Evolutionary conservation across 2,329 filamentous ascomycete genomes (phyloP).

Genomic region (Ophiostoma pallidulum): DNA sequence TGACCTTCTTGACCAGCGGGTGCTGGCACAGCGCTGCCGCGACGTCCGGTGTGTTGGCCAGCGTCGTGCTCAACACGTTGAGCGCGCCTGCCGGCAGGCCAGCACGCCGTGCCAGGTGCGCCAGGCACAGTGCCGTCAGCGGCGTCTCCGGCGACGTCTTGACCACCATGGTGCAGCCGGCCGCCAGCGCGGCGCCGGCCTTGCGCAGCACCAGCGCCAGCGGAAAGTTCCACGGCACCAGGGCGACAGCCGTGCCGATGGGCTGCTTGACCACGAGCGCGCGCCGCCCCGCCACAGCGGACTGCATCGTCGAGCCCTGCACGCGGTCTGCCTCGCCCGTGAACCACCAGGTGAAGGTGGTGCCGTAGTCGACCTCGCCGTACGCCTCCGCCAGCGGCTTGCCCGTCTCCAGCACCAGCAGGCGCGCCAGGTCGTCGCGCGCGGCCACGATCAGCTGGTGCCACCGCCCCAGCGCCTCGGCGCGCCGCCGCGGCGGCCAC

Average conservation of each 20-base stretch:
- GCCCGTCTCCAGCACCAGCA: constrained; percentile 42
- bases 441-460: constrained; percentile 27
- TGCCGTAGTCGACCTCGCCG: constrained; percentile 47
- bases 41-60: constrained; percentile 34
- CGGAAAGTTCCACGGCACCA: constrained; percentile 68
- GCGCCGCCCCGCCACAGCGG: constrained; percentile 52
- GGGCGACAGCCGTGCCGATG: constrained; percentile 55
- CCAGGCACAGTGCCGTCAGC: constrained; percentile 59
- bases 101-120: constrained; percentile 57
- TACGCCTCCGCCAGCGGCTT: constrained; percentile 46
- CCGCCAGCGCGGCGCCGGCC: constrained; percentile 56
- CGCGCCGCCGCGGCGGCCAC: constrained; percentile 27
- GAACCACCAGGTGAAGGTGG: constrained; percentile 48
- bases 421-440: constrained; percentile 30
- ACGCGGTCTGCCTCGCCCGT: constrained; percentile 38
- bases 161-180: constrained; percentile 64
- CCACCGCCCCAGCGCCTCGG: constrained; percentile 29
- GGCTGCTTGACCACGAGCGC: constrained; percentile 68
- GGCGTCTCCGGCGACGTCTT: constrained; percentile 69
- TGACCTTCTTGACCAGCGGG: constrained; percentile 49
- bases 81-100: constrained; percentile 69
- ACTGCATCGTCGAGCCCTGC: constrained; percentile 50
- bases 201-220: constrained; percentile 60
- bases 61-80: constrained; percentile 36
- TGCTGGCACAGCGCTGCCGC: constrained; percentile 39